Conservation (phyloP, 148 eudicot genomes). For the Silene latifolia region DNA sequence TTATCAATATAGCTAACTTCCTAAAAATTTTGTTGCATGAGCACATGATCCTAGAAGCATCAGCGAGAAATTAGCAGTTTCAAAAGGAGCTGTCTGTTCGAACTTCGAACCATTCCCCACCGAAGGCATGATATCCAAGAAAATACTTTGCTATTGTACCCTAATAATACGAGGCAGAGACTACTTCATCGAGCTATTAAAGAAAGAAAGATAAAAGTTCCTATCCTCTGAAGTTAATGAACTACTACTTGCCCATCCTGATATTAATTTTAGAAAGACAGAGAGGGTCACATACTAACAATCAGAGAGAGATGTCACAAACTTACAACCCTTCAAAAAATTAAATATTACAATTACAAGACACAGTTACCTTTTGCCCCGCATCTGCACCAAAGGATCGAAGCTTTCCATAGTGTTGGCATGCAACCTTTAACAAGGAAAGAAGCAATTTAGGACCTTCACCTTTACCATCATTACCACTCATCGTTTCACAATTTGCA, state of each 20-base stretch:
- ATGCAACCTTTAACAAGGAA: slow-evolving; percentile 83
- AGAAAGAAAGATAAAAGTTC: neutral
- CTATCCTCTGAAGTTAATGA: neutral
- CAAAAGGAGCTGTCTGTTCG: too few species aligned
- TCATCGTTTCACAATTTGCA: slow-evolving; percentile 36
- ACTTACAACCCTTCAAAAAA: neutral
- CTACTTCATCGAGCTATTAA: neutral
- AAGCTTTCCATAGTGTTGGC: slow-evolving; percentile 89
- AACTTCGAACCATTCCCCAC: neutral
- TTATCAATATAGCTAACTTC: too few species aligned
- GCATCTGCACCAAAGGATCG: slow-evolving; percentile 77
- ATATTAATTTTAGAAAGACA: too few species aligned
- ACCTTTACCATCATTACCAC: slow-evolving; percentile 41
- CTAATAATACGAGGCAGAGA: neutral
- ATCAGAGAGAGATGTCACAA: neutral
- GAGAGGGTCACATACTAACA: neutral
- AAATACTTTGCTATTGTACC: neutral
- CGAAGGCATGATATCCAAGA: neutral
- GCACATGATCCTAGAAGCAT: too few species aligned
- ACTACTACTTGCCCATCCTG: neutral
- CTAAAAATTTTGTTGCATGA: too few species aligned
- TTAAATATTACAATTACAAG: neutral
- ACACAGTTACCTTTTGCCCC: slow-evolving; percentile 47
- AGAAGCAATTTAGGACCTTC: slow-evolving; percentile 69
- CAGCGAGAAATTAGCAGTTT: too few species aligned